A percentile compares a stretch with the other conserved stretches of the same genome.
phyloP scores from a whole-genome alignment of 2,329 filamentous ascomycete genomes.

The Alternaria brassicicola region DNA sequence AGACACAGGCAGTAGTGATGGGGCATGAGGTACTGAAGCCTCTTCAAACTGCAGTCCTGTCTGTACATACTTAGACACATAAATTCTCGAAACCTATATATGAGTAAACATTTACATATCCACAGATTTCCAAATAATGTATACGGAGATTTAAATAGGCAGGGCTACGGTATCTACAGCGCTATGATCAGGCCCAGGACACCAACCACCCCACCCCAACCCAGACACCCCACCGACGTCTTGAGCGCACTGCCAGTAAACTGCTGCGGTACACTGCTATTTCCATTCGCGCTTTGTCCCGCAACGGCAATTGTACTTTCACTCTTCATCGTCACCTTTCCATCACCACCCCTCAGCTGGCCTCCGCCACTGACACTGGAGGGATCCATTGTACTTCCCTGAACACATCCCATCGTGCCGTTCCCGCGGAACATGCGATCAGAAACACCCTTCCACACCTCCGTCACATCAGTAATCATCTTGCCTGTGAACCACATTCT shows the following conservation, averaged over 20 bases:
- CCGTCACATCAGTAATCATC: constrained; percentile 45
- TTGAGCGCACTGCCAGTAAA: constrained; percentile 5
- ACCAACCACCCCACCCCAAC: neutral
- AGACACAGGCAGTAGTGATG: neutral
- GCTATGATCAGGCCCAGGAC: neutral
- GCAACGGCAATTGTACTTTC: constrained; percentile 7
- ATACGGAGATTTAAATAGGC: neutral
- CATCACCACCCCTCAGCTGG: constrained; percentile 37
- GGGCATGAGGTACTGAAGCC: neutral
- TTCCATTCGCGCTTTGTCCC: neutral
- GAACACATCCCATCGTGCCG: constrained; percentile 30
- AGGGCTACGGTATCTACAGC: neutral
- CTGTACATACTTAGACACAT: neutral
- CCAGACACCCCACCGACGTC: neutral
- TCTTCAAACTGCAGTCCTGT: neutral
- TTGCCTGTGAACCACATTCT: constrained; percentile 48
- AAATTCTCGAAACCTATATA: neutral
- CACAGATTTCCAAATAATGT: neutral
- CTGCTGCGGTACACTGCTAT: neutral
- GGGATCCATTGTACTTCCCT: constrained; percentile 39
- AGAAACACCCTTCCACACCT: constrained; percentile 49
- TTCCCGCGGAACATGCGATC: constrained; percentile 44
- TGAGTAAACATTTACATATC: neutral
- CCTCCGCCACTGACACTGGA: constrained; percentile 41
- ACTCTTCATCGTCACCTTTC: constrained; percentile 12